These are phyloP conservation scores for Phytophthora pseudosyringae DNA, from an alignment of 352 stramenopile genomes.

Conservation along the genomic window DNA sequence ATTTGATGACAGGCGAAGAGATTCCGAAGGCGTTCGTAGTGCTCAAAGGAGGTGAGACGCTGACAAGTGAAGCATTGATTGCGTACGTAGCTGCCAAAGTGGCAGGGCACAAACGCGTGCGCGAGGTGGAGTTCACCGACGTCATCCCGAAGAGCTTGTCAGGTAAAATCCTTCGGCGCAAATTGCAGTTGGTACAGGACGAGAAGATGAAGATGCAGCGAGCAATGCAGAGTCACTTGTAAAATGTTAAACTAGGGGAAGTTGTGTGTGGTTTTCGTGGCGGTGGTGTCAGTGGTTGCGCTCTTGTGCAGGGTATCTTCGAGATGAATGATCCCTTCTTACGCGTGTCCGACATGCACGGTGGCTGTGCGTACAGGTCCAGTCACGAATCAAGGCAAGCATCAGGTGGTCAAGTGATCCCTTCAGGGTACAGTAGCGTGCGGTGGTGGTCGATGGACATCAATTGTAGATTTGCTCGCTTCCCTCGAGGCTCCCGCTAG, in stretches of 20 bases:
- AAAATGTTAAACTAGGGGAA: neutral
- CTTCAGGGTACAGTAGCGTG: neutral
- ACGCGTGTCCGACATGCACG: neutral
- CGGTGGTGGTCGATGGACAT: neutral
- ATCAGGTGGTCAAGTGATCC: conserved; percentile 2
- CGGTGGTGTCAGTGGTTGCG: neutral
- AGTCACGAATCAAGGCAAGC: conserved; percentile 3
- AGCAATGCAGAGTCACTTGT: conserved; percentile 16
- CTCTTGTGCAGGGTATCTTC: neutral
- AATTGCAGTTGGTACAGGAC: conserved; percentile 63
- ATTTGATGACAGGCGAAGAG: conserved; percentile 77
- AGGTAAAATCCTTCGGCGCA: conserved; percentile 88
- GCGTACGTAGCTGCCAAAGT: conserved; percentile 82
- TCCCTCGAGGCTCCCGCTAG: neutral
- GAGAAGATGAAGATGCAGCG: conserved; percentile 28
- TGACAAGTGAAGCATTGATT: conserved; percentile 33
- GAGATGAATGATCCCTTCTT: neutral
- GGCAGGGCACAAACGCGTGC: conserved; percentile 88
- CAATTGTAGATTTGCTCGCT: conserved; percentile 12
- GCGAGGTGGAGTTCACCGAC: conserved; percentile 86
- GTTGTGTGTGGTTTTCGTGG: too few relatives aligned
- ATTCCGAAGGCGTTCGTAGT: conserved; percentile 92
- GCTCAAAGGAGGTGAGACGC: conserved; percentile 46
- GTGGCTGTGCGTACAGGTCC: neutral
- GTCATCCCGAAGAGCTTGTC: conserved; percentile 88